Base-by-base conservation (phyloP, 192 early-diverging fungal genomes). In the Coemansia sp. region DNA sequence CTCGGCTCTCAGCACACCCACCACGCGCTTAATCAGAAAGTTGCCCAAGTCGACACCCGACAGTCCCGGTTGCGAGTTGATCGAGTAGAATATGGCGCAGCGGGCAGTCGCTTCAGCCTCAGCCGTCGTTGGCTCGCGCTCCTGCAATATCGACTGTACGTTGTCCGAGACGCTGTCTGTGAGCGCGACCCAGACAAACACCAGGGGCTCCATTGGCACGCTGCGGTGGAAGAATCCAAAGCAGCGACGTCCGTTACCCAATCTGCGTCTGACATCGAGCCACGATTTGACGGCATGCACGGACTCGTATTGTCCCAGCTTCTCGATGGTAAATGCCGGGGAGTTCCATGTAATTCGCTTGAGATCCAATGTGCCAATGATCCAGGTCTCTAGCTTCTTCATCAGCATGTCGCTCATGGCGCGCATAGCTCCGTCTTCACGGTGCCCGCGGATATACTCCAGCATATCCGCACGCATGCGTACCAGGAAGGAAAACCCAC, bases 1-100 rank as follows among this genome's bases (percentile, higher is more conserved):
- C 39, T 89, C 81, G 7, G 68, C 63, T 65, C 90, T 88, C 14
- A 97, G 81, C 35, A 94, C 89, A n/a, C 85, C 83, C 5, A 98
- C 93, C 3, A 95, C 94, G 14, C 91, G 88, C 67, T 95, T 95
- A 70, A 96, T 93, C 66, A 95, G 73, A 74, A 94, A 93, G 75
- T 93, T 94, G 8, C 94, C 96, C 27, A 98, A 68, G 46, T 98
- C 92, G 36, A 98, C 93, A 21, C 96, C 94, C 13, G 92, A 85
- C 10, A 98, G 84, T 2, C 93, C 91, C 39, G 86, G 86, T 69
- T 97, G 94, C 21, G 92, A 92, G 14, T 92, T 93, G 66, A 98
- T 97, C 3, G 96, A 96, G 78, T 98, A 98, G 72, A 97, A 98
- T 2, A 95, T 90, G 13, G 94, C 96, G 63, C 86, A 88, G 7